Conservation (phyloP, 2,329 filamentous ascomycete species). For the Metarhizium rileyi region DNA sequence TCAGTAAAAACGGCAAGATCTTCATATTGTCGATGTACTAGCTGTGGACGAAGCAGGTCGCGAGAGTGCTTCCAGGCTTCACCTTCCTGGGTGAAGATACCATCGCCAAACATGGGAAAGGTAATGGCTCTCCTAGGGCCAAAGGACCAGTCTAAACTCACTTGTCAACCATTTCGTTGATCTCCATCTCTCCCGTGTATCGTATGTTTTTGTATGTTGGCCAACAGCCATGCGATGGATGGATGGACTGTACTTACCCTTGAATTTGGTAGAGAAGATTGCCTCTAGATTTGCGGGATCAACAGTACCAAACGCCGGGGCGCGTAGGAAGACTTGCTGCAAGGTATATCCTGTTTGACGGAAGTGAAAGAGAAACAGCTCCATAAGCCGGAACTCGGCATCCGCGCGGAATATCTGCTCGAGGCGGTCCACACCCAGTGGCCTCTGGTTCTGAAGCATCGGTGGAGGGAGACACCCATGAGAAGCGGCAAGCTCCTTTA, state of each 20-base stretch:
- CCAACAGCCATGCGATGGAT: neutral
- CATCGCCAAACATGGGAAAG: neutral
- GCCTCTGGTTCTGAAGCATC: neutral
- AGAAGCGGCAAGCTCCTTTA: neutral
- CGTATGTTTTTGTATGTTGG: neutral
- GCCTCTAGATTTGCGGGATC: neutral
- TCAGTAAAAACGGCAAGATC: neutral
- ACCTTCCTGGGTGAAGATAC: neutral
- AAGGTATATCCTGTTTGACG: neutral
- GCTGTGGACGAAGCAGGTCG: neutral
- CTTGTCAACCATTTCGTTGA: neutral
- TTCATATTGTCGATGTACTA: neutral
- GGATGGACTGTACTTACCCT: too few relatives aligned
- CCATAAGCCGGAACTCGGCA: neutral
- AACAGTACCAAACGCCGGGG: neutral
- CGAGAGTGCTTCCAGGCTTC: neutral
- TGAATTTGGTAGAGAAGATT: neutral
- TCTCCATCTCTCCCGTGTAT: too few relatives aligned
- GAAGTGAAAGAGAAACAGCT: neutral
- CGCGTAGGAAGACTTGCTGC: neutral
- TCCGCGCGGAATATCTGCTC: neutral
- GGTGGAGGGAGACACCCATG: neutral
- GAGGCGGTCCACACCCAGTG: neutral
- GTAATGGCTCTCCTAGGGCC: neutral
- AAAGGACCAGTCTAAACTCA: neutral